These are phyloP conservation scores for Arabidopsis thaliana DNA, from an alignment of 345 rosid genomes.

Conservation along the genomic window DNA sequence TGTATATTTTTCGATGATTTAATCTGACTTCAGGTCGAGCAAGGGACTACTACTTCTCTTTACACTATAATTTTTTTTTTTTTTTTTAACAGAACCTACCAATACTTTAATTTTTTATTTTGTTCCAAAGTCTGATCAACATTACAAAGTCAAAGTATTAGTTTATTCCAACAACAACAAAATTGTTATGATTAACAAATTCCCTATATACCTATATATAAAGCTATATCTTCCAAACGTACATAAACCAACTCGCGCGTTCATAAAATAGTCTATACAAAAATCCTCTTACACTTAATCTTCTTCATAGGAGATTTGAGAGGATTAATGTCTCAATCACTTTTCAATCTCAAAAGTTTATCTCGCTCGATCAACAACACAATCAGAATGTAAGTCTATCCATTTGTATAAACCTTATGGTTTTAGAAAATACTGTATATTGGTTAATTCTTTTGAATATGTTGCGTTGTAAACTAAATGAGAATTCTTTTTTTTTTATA, in stretches of 20 bases:
- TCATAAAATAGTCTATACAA: neutral
- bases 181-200: neutral
- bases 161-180: constrained; percentile 16
- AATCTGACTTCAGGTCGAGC: constrained; percentile 12
- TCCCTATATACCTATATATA: constrained; percentile 7
- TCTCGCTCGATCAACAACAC: constrained; percentile 21
- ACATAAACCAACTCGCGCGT: neutral
- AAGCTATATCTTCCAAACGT: neutral
- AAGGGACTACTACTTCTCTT: constrained; percentile 22
- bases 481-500: neutral
- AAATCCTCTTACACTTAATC: constrained; percentile 7
- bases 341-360: constrained; percentile 25
- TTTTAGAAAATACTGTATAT: neutral
- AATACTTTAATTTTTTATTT: neutral
- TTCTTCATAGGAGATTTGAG: neutral
- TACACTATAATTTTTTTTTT: neutral
- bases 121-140: constrained; percentile 13
- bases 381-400: constrained; percentile 21
- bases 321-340: constrained; percentile 30
- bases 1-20: neutral
- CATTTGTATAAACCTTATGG: constrained; percentile 1
- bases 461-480: neutral
- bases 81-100: neutral
- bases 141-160: constrained; percentile 32
- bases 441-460: neutral